Percentiles rank a stretch among this genome's conserved stretches.
These are phyloP conservation scores for Paraurostyla sp. DNA, from an alignment of 73 alveolate genomes.

Conservation along the genomic window DNA sequence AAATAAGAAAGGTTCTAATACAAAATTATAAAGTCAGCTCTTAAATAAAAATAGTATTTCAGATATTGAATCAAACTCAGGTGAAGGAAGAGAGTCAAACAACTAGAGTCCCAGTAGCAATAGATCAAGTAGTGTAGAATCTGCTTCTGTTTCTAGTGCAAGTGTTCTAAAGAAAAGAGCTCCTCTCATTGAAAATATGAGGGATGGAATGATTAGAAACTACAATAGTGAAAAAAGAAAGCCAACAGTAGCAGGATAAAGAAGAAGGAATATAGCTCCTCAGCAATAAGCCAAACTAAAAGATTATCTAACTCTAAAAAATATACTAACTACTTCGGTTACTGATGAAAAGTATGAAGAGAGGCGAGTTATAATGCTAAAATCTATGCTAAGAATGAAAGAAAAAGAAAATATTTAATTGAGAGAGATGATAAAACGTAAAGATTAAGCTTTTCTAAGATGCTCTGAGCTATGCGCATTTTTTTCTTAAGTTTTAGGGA, in stretches of 20 bases:
- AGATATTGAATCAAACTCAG: too few relatives aligned
- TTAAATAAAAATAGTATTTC: too few relatives aligned
- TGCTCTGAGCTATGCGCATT: constrained; percentile 50
- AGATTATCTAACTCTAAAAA: constrained; percentile 7
- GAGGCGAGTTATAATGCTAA: constrained; percentile 34
- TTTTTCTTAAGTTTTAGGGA: constrained; percentile 2
- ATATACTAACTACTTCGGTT: neutral
- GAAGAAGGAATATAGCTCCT: constrained; percentile 28
- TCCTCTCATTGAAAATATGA: neutral
- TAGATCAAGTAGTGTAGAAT: too few relatives aligned
- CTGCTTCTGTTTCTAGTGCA: too few relatives aligned
- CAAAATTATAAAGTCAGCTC: too few relatives aligned
- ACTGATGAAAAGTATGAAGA: constrained; percentile 9
- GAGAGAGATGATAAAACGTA: neutral
- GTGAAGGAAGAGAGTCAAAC: too few relatives aligned
- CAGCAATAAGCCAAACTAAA: neutral
- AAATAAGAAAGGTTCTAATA: neutral
- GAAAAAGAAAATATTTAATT: constrained; percentile 29
- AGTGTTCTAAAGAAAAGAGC: too few relatives aligned
- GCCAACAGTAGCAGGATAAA: neutral
- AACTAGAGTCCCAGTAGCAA: too few relatives aligned
- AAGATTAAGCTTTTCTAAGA: constrained; percentile 22
- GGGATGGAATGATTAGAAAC: neutral
- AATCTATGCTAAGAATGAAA: constrained; percentile 30
- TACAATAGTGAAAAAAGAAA: neutral